Evolutionary conservation across 1,284 basidiomycete genomes (phyloP), one percentile per base, ranked within the genome.

Genomic region (Ganoderma lingzhi): DNA sequence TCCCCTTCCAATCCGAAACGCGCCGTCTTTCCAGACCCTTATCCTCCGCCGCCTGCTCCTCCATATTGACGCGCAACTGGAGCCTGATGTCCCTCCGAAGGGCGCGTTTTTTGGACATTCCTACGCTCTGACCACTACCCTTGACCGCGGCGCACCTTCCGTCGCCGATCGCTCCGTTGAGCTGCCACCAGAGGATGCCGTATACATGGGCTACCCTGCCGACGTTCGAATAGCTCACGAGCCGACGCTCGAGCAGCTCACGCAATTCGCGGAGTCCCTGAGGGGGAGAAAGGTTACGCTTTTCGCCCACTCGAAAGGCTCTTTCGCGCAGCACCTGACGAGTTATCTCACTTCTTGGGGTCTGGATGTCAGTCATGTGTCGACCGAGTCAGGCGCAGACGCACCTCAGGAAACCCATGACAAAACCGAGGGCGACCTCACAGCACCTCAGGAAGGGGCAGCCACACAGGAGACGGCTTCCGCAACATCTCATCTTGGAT

Each of bases 321-420:
- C 91, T 0, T 98, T 98, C 76, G 96, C 96, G 0, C 92, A 94
- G 63, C 95, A 97, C 79, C 84, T 98, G 35, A 96, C 95, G 44
- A 93, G 91, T 74, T 97, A 97, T 80, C 86, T 98, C 67, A 94
- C 93, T n/a, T 88, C 93, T 4, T 98, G 96, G 96, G 96, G 96
- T 19, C 87, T 98, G 87, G 95, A 97, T 76, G 92, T 98, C 58
- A 92, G 88, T 64, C 95, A 96, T 80, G 86, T 95, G 45, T 90
- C 94, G 4, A 86, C 87, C 2, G 89, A 90, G 68, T 84, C 84
- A 9, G 85, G 84, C 30, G 80, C 81, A 2, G 89, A 90, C 63
- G 81, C 79, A 23, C 68, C 71, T 17, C 64, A 71, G 6, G 76
- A 77, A 55, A 44, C 65, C 14, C 67, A 71, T 23, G 74, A 74